These are phyloP conservation scores for Isabelozyma pseudorhagii DNA, from an alignment of 805 yeast species.

Conservation along the genomic window DNA sequence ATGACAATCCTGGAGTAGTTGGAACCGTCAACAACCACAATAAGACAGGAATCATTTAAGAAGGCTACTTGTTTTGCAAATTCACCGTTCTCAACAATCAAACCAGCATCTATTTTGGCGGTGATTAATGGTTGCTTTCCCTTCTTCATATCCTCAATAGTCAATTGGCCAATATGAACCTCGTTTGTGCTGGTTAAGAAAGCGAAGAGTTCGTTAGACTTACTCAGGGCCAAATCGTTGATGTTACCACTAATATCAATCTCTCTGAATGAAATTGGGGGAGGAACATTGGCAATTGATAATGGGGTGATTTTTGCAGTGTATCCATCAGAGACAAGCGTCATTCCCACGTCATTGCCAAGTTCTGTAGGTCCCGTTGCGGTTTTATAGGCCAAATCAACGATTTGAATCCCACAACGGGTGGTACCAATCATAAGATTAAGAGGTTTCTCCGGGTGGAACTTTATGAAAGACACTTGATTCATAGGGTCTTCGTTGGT, in stretches of 20 bases:
- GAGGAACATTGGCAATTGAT: slow-evolving; percentile 85
- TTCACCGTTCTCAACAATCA: slow-evolving; percentile 37
- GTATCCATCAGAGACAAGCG: slow-evolving; percentile 76
- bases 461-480: slow-evolving; percentile 48
- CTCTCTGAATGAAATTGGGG: slow-evolving; percentile 80
- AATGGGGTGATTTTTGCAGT: slow-evolving; percentile 76
- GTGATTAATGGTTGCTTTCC: slow-evolving; percentile 46
- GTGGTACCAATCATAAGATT: slow-evolving; percentile 65
- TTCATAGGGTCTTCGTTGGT: slow-evolving; percentile 19
- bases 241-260: slow-evolving; percentile 52
- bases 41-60: slow-evolving; percentile 48
- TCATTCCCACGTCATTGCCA: slow-evolving; percentile 76
- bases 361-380: slow-evolving; percentile 65
- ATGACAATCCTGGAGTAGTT: slow-evolving; percentile 49
- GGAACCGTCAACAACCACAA: slow-evolving; percentile 56
- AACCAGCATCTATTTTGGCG: slow-evolving; percentile 25
- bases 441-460: slow-evolving; percentile 89
- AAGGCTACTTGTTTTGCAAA: slow-evolving; percentile 63
- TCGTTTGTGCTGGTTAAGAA: slow-evolving; percentile 46
- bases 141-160: slow-evolving; percentile 45
- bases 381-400: slow-evolving; percentile 63
- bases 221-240: slow-evolving; percentile 61
- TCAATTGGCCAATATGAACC: slow-evolving; percentile 38
- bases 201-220: slow-evolving; percentile 57
- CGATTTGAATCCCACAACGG: slow-evolving; percentile 47